Base-by-base conservation (phyloP, 2,329 filamentous ascomycete genomes). In the Aspergillus viridinutans region DNA sequence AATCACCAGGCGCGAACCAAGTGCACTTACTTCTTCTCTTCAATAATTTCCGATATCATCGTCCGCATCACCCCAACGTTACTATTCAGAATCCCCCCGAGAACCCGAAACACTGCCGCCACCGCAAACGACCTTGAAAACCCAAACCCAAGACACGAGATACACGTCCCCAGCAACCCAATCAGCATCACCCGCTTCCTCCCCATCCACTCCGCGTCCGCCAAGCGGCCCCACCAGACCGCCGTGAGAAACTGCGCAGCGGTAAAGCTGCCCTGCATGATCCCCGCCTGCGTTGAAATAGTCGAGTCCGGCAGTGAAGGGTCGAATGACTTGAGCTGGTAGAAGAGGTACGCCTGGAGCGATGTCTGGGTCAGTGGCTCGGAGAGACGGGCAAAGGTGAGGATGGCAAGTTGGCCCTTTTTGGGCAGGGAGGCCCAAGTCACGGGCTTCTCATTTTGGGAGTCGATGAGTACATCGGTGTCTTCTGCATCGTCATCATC, bases 291-390 rank as follows among this genome's bases (percentile, higher is more conserved):
- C 21, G 82, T 81, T 0, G 91, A 85, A 62, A 96, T 92, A 1
- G 83, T 85, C 1, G 81, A 81, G 54, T 86, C 82, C 2, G 82
- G 75, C 21, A 81, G 71, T 23, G 74, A 79, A 2, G 80, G 79
- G 25, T 89, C 81, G 65, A 96, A 93, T 57, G 87, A 93, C 64
- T 85, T 86, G n/a, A 96, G 83, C 72, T 94, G 90, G 73, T 93
- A 95, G 75, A 90, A 95, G 79, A 95, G 86, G 73, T 95, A 95
- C 1, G 89, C 83, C 73, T 89, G 83, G 8, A 92, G 73, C 12
- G 86, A 90, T 0, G 89, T 92, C 68, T 94, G 89, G 0, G 90
- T 89, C 38, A 96, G 77, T 3, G 91, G 91, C 69, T 96, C 92
- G 10, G 89, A 90, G 23, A 96, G 78, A 28, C 92, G 85, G 8